These are phyloP conservation scores for Jamesozyma spencerorum DNA, from an alignment of 805 yeast genomes.

Conservation along the genomic window DNA sequence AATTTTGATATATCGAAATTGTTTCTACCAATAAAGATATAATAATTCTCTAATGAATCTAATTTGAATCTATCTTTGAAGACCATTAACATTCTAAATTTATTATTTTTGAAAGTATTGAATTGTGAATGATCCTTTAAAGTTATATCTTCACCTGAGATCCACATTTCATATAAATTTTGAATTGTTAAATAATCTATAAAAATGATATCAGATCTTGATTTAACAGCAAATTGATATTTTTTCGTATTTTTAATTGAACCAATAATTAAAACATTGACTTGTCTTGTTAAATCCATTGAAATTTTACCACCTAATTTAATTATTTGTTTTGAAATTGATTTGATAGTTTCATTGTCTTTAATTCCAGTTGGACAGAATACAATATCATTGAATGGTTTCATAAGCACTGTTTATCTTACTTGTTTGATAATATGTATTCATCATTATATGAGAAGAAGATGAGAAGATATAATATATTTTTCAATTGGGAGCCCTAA, in stretches of 20 bases:
- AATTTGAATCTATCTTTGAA: conserved; percentile 12
- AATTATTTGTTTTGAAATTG: conserved; percentile 37
- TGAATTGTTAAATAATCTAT: conserved; percentile 13
- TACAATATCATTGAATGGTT: conserved; percentile 38
- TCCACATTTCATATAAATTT: conserved; percentile 25
- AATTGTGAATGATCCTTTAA: conserved; percentile 6
- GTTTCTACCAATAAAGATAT: conserved; percentile 25
- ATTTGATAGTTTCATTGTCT: conserved; percentile 32
- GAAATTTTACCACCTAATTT: conserved; percentile 52
- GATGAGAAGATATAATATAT: too few relatives aligned
- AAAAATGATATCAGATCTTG: conserved; percentile 23
- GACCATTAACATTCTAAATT: conserved; percentile 10
- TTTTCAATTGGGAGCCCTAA: too few relatives aligned
- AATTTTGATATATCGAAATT: neutral
- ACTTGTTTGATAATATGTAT: neutral
- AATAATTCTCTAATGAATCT: conserved; percentile 18
- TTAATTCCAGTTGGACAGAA: conserved; percentile 52
- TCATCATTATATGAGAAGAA: too few relatives aligned
- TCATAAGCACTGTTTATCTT: conserved; percentile 8
- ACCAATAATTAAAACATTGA: conserved; percentile 52
- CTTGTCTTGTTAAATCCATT: conserved; percentile 53
- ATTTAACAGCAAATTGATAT: conserved; percentile 22
- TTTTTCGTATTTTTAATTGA: conserved; percentile 23
- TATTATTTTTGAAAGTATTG: conserved; percentile 2
- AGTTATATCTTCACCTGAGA: conserved; percentile 24